A percentile compares a stretch with the other conserved stretches of the same genome.
Evolutionary conservation across 2,329 filamentous ascomycete species (phyloP).

Genomic region (Magnaporthales sp.): DNA sequence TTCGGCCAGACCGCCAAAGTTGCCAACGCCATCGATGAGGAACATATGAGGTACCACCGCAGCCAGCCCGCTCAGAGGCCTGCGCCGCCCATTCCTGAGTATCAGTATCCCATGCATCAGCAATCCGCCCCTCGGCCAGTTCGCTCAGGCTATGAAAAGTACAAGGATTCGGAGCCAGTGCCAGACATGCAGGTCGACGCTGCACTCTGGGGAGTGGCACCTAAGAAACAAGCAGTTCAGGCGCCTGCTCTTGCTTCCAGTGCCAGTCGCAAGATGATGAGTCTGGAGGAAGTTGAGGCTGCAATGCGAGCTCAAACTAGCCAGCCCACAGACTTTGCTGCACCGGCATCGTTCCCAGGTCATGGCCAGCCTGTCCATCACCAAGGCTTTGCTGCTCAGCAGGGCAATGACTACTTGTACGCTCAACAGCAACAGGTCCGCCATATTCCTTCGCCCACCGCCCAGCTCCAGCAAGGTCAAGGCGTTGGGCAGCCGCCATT

Average conservation of each 20-base stretch:
- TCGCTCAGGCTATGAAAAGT: conserved; percentile 85
- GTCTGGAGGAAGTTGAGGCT: conserved; percentile 92
- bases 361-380: conserved; percentile 17
- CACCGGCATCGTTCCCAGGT: conserved; percentile 21
- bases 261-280: conserved; percentile 72
- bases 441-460: conserved; percentile 9
- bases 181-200: conserved; percentile 89
- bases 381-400: conserved; percentile 5
- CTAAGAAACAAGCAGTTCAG: conserved; percentile 37
- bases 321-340: conserved; percentile 25
- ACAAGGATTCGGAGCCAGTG: conserved; percentile 76
- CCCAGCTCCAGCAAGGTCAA: conserved; percentile 20
- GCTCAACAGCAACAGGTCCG: conserved; percentile 10
- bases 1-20: conserved; percentile 88
- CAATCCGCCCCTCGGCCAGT: conserved; percentile 45
- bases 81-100: conserved; percentile 5
- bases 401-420: conserved; percentile 13
- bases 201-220: conserved; percentile 78
- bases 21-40: conserved; percentile 77
- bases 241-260: conserved; percentile 24
- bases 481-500: conserved; percentile 31
- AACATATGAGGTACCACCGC: conserved; percentile 75
- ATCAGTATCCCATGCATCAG: conserved; percentile 19
- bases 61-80: conserved; percentile 53
- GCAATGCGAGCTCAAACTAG: conserved; percentile 69